Evolutionary conservation across 225 moss, liverwort and hornwort species (phyloP), one percentile per base, ranked within the genome.

Genomic region (Climacium dendroides): DNA sequence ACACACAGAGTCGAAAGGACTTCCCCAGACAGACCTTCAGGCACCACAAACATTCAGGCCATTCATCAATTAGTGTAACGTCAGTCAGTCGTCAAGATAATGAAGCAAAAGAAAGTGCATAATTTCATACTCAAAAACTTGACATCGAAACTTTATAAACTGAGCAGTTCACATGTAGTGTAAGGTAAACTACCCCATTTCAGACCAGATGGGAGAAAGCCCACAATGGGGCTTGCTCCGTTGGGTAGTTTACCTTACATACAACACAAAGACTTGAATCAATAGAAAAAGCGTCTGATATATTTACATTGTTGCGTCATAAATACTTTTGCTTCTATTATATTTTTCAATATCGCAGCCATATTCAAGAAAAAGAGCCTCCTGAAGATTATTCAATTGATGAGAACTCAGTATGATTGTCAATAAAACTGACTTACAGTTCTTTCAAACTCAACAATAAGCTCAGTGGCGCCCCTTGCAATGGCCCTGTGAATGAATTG

Each of bases 401-500:
- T 22, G 10, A 79, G 8, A 85, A 47, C 32, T 9, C 48, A 39
- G 45, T 58, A 37, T 24, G 29, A 41, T 74, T 74, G 26, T 73
- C 18, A 5, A 35, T 34, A 18, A 53, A 63, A 81, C 50, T 50
- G 50, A 50, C 93, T 90, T 90, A 93, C 93, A 93, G 66, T 77
- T 90, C 93, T 83, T 2, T 77, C 86, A 93, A 81, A 41, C 71
- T 83, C 45, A 87, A 53, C 72, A 93, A 5, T 58, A 72, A 45
- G 85, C 91, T 88, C 52, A 93, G 54, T 50, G 87, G 52, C 59
- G 19, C 75, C 20, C 93, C 93, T 34, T 58, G 13, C 57, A 93
- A 61, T 18, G 90, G 83, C 37, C 91, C 93, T 53, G 89, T 83
- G 78, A 93, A 93, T 43, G 93, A 93, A 59, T 93, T 93, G 87